These are phyloP conservation scores for Coelastrella sp. DNA, from an alignment of 139 green algal genomes.

Conservation along the genomic window DNA sequence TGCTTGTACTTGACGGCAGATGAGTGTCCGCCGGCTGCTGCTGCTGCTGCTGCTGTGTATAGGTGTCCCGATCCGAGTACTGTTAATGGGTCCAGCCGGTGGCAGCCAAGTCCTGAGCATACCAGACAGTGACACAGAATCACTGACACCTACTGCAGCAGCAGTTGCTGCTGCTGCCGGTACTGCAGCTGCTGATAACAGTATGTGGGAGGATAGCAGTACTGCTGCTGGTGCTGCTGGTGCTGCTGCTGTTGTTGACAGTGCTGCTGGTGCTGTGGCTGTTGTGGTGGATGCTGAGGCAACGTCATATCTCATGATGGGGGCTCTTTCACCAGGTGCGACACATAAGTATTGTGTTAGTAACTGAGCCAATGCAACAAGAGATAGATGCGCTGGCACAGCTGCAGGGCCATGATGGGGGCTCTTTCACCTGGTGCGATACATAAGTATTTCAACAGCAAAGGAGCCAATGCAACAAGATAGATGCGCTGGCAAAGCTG, in stretches of 20 bases:
- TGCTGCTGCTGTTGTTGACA: background rate
- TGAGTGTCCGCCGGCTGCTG: background rate
- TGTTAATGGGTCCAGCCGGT: background rate
- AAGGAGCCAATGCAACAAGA: too few species aligned
- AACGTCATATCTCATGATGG: slow-evolving; percentile 95
- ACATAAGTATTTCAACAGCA: too few species aligned
- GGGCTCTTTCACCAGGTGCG: slow-evolving; percentile 82
- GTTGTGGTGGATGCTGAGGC: slow-evolving; percentile 93
- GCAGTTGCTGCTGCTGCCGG: background rate
- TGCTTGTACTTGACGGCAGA: too few species aligned
- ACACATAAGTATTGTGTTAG: background rate
- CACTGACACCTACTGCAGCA: background rate
- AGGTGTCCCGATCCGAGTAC: background rate
- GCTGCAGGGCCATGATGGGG: too few species aligned
- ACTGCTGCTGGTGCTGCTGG: slow-evolving; percentile 21
- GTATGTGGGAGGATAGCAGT: background rate
- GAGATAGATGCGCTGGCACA: too few species aligned
- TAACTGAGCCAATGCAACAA: background rate
- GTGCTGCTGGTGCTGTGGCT: slow-evolving; percentile 63
- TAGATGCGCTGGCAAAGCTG: too few species aligned
- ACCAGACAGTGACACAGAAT: slow-evolving; percentile 14
- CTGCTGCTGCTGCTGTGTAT: background rate
- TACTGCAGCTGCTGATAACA: background rate
- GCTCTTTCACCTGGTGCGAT: too few species aligned
- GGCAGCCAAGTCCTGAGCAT: slow-evolving; percentile 19